Base-by-base conservation (phyloP, 441 rosid species). In the Melastoma candidum region DNA sequence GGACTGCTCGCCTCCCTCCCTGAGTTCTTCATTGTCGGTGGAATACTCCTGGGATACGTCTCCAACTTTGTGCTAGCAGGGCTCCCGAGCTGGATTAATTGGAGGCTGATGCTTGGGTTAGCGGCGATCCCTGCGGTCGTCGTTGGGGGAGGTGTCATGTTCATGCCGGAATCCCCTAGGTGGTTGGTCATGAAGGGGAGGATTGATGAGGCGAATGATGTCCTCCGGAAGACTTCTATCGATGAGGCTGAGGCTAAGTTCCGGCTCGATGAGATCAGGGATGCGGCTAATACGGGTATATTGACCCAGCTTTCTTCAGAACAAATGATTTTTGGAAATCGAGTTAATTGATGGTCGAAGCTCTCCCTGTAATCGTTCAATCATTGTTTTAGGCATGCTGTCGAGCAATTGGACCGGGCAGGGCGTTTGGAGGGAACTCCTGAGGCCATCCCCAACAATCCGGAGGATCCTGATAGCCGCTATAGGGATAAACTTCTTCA, bases 81-180 rank as follows among this genome's bases (percentile, higher is more conserved):
- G 29, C 64, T 79, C 10, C 77, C 80, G 0, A 46, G 3, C 6
- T 47, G 65, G 29, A 29, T 79, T 2, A 77, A 69, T 44, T 78
- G 84, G 87, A 67, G 81, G 57, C 2, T 83, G 10, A 83, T 78
- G 81, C 68, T 80, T 0, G 90, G 84, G 6, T 12, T 80, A 2
- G 77, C 84, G 0, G 76, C 77, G 0, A 2, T 76, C 1, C 90
- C 90, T 0, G 68, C 87, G 0, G n/a, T 78, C 0, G 7, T 59
- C 0, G 66, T 83, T 11, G 87, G 73, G 12, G 12, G 63, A 0
- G 74, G 78, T 6, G 73, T 83, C 7, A 11, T 65, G 8, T 39
- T 54, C 11, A 78, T 83, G 83, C 90, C 90, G 0, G 90, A 80
- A 56, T 76, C 83, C 0, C 87, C 90, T 0, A 74, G 83, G 11